phyloP scores from a whole-genome alignment of 176 grass and related monocot species.

The Oryza brachyantha region DNA sequence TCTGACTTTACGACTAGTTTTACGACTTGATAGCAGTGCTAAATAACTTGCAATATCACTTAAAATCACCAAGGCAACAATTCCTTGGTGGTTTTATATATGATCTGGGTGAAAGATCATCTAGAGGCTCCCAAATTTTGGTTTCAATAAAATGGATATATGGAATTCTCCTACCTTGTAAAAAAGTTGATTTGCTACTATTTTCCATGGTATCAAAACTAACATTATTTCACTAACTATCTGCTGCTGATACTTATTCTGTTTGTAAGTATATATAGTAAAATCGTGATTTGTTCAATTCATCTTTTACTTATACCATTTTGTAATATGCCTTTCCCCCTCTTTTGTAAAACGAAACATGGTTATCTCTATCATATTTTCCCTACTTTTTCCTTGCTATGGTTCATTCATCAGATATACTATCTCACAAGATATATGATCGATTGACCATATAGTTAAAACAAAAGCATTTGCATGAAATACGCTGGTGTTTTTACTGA shows the following conservation, averaged over 20 bases:
- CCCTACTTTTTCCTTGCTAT: neutral
- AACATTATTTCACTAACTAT: neutral
- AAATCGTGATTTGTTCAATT: neutral
- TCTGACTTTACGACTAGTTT: too few relatives aligned
- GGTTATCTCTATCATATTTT: neutral
- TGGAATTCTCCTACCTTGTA: neutral
- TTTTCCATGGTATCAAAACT: neutral
- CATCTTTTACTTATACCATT: neutral
- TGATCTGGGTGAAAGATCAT: constrained; percentile 5
- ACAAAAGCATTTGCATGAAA: neutral
- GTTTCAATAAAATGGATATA: neutral
- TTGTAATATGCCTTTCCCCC: neutral
- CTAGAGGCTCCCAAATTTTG: neutral
- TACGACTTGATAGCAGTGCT: too few relatives aligned
- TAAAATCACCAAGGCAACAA: neutral
- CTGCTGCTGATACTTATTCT: neutral
- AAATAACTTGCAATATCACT: neutral
- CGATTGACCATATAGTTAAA: neutral
- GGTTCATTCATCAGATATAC: neutral
- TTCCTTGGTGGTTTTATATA: neutral
- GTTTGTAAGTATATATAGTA: neutral
- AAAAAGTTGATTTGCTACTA: neutral
- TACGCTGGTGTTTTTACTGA: neutral
- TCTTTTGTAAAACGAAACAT: neutral
- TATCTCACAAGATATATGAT: neutral